Conservation (phyloP, 345 rosid species). For the Reutealis trisperma region DNA sequence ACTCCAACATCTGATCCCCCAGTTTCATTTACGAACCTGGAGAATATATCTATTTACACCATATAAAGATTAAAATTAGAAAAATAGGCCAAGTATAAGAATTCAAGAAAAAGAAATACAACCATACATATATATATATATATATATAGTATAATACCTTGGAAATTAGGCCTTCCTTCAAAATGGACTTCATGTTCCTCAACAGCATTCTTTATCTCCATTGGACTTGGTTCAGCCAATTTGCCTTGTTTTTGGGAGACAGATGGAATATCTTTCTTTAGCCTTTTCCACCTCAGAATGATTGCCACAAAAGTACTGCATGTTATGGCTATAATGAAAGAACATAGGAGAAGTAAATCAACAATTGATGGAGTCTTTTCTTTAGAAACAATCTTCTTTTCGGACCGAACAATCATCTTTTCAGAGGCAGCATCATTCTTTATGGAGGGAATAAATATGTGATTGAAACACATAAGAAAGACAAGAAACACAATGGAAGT, state of each 20-base stretch:
- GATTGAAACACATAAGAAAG: conserved; percentile 53
- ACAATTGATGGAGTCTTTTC: conserved; percentile 61
- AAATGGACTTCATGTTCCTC: conserved; percentile 63
- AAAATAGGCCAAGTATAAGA: not conserved
- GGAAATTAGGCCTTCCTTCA: conserved; percentile 69
- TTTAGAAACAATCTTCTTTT: conserved; percentile 35
- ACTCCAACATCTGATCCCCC: conserved; percentile 59
- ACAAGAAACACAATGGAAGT: conserved; percentile 48
- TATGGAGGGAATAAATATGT: conserved; percentile 42
- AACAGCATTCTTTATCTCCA: conserved; percentile 24
- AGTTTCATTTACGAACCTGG: conserved; percentile 43
- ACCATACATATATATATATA: too few relatives aligned
- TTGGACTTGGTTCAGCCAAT: conserved; percentile 23
- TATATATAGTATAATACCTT: conserved; percentile 44
- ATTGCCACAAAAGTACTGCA: conserved; percentile 42
- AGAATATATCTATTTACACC: conserved; percentile 49
- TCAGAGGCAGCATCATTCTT: conserved; percentile 37
- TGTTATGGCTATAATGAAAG: conserved; percentile 50
- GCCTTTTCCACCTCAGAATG: conserved; percentile 58
- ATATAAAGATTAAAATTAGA: not conserved
- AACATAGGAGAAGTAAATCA: conserved; percentile 55
- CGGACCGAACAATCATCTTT: conserved; percentile 25
- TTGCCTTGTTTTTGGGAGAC: conserved; percentile 35
- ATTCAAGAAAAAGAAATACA: not conserved
- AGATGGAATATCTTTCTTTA: conserved; percentile 39